Conservation (phyloP, 2,329 filamentous ascomycete species). For the Plectosphaerella plurivora region DNA sequence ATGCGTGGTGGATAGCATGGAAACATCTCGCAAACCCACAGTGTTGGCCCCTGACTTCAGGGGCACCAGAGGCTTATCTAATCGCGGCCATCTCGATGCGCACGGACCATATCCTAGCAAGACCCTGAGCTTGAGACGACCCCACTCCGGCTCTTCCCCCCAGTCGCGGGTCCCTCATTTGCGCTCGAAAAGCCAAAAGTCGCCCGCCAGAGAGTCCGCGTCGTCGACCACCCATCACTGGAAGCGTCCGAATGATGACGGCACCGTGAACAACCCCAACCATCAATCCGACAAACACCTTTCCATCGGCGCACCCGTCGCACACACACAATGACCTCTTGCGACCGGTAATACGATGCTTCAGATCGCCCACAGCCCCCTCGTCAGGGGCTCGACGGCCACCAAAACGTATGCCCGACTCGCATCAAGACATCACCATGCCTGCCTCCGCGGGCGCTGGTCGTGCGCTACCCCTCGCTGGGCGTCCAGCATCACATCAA, state of each 20-base stretch:
- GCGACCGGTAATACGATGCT: conserved; percentile 8
- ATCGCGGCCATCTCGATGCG: background rate
- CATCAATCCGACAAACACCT: background rate
- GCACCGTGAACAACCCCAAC: background rate
- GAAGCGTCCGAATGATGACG: background rate
- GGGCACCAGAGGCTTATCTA: background rate
- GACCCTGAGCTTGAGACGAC: background rate
- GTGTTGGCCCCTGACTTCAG: background rate
- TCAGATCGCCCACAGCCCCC: conserved; percentile 18
- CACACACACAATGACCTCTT: background rate
- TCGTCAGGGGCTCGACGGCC: conserved; percentile 35
- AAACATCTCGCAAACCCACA: background rate
- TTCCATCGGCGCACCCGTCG: background rate
- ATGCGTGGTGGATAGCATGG: background rate
- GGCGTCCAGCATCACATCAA: conserved; percentile 31
- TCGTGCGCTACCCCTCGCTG: conserved; percentile 36
- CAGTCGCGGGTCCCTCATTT: background rate
- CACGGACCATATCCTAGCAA: background rate
- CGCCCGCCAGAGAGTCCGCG: background rate
- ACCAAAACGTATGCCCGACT: conserved; percentile 49
- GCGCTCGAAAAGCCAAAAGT: background rate
- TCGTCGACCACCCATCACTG: too few relatives aligned
- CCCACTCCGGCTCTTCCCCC: background rate
- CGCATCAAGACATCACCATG: conserved; percentile 36
- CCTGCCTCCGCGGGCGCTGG: conserved; percentile 30